phyloP scores from a whole-genome alignment of 2,329 filamentous ascomycete genomes.

The Fusarium pseudocircinatum region DNA sequence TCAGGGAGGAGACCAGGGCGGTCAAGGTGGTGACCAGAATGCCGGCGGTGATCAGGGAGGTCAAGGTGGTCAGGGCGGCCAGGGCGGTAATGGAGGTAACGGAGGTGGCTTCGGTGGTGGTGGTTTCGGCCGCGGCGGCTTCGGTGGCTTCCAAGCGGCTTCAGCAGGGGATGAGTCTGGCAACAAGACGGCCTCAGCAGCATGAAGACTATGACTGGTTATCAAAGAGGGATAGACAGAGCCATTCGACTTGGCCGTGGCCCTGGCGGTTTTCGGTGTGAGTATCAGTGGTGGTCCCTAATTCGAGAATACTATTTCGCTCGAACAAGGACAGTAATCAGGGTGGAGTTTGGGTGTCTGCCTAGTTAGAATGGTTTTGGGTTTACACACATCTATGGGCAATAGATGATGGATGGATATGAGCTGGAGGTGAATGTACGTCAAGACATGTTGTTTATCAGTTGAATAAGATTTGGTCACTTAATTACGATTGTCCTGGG shows the following conservation, averaged over 20 bases:
- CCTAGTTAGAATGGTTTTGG: conserved; percentile 24
- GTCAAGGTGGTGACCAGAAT: too few species aligned
- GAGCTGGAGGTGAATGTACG: conserved; percentile 13
- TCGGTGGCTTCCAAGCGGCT: conserved; percentile 30
- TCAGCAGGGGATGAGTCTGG: conserved; percentile 21
- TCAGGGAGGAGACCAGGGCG: conserved; percentile 23
- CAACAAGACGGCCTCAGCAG: conserved; percentile 19
- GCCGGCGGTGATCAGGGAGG: neutral
- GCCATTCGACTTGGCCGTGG: conserved; percentile 57
- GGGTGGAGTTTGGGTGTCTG: conserved; percentile 19
- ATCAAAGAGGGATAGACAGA: conserved; percentile 42
- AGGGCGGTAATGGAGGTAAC: conserved; percentile 11
- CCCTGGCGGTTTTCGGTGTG: conserved; percentile 60
- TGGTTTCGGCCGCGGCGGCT: neutral
- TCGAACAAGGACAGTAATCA: conserved; percentile 54
- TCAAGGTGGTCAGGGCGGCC: conserved; percentile 21
- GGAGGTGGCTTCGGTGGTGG: neutral
- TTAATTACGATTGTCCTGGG: neutral
- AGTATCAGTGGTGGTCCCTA: conserved; percentile 63
- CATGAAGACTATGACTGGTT: conserved; percentile 24
- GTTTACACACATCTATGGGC: conserved; percentile 20
- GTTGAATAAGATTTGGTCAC: conserved; percentile 25
- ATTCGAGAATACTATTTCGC: conserved; percentile 50
- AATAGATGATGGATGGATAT: conserved; percentile 14
- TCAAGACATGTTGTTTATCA: conserved; percentile 26